phyloP scores from a whole-genome alignment of 768 basidiomycete genomes.

The Pleurotus platypus region DNA sequence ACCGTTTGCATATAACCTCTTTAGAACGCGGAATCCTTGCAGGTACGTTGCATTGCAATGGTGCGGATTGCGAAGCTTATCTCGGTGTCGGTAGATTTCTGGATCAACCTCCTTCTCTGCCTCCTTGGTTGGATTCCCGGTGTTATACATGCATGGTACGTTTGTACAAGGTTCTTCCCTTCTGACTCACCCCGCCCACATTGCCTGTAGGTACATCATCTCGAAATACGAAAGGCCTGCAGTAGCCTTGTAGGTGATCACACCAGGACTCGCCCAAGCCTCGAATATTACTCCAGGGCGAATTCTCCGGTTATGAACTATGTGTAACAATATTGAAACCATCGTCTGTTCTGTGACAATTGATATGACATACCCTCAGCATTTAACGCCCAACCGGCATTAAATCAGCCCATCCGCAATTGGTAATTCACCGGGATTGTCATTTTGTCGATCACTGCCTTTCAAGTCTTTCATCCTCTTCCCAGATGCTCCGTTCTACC shows the following conservation, averaged over 20 bases:
- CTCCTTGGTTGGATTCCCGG: constrained; percentile 52
- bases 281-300: no score
- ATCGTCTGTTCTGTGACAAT: no score
- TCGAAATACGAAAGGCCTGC: constrained; percentile 3
- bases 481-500: no score
- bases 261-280: no score
- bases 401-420: no score
- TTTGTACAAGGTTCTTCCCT: background rate
- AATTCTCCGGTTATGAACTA: no score
- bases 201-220: constrained; percentile 16
- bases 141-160: constrained; percentile 49
- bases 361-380: no score
- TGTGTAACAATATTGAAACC: no score
- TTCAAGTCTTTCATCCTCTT: no score
- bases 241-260: background rate
- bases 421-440: no score
- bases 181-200: background rate
- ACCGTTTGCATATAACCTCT: background rate
- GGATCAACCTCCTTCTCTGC: constrained; percentile 33
- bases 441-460: no score
- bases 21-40: constrained; percentile 1
- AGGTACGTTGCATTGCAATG: background rate
- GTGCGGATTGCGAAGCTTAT: background rate
- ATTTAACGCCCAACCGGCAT: no score
- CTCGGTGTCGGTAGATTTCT: constrained; percentile 21